These are phyloP conservation scores for Metschnikowia bowlesiae DNA, from an alignment of 805 yeast species.

Conservation along the genomic window DNA sequence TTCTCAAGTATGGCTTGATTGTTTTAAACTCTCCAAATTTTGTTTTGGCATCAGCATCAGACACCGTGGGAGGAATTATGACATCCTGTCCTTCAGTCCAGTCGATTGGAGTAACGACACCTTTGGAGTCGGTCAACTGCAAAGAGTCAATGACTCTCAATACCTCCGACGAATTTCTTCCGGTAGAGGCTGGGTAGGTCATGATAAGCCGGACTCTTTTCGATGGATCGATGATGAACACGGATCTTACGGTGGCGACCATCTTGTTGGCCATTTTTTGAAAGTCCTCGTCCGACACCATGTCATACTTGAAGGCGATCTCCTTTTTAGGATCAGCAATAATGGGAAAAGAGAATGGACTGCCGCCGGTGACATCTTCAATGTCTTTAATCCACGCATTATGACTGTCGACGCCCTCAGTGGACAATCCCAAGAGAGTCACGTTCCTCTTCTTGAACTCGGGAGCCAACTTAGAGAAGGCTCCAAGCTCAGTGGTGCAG, in stretches of 20 bases:
- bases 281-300: conserved; percentile 69
- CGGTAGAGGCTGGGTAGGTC: conserved; percentile 70
- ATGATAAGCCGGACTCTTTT: conserved; percentile 59
- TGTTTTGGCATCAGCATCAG: conserved; percentile 55
- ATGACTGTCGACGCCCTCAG: conserved; percentile 60
- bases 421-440: conserved; percentile 64
- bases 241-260: conserved; percentile 67
- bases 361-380: conserved; percentile 55
- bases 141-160: conserved; percentile 67
- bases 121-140: conserved; percentile 58
- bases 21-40: conserved; percentile 59
- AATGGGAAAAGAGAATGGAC: conserved; percentile 57
- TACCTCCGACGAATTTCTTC: conserved; percentile 73
- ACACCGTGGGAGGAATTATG: conserved; percentile 62
- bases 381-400: conserved; percentile 68
- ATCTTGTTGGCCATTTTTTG: conserved; percentile 60
- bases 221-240: conserved; percentile 64
- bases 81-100: conserved; percentile 75
- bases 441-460: conserved; percentile 63
- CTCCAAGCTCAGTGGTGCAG: conserved; percentile 76
- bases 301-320: conserved; percentile 59
- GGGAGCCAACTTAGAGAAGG: conserved; percentile 66
- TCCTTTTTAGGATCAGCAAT: conserved; percentile 62
- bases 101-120: conserved; percentile 65
- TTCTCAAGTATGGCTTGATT: conserved; percentile 60